Evolutionary conservation across 345 rosid species (phyloP).

Genomic region (Garcia nutans): DNA sequence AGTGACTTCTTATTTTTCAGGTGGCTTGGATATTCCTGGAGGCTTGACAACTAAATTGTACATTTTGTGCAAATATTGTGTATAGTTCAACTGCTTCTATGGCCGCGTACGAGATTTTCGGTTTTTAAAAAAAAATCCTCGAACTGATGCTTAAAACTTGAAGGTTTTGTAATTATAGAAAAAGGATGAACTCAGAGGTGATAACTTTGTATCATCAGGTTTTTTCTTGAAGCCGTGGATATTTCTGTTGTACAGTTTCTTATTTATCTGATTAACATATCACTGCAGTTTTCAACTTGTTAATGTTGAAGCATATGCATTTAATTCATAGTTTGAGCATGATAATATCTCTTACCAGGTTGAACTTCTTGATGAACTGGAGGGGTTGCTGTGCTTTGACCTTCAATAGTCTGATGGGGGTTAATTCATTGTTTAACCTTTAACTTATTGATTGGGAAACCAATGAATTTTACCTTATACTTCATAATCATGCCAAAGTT

Average conservation of each 20-base stretch:
- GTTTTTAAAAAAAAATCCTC: background rate
- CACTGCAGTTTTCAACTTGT: background rate
- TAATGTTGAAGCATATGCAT: background rate
- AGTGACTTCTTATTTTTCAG: background rate
- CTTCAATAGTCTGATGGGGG: background rate
- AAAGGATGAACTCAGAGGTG: background rate
- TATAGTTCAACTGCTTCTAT: background rate
- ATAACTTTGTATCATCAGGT: background rate
- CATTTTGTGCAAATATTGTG: background rate
- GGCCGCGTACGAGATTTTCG: background rate
- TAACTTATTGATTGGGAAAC: background rate
- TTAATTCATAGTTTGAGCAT: background rate
- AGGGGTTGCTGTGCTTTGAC: background rate
- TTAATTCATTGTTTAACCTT: background rate
- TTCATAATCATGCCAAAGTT: background rate
- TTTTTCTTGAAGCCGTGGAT: background rate
- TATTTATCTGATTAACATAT: background rate
- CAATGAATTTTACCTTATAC: background rate
- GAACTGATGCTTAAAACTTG: background rate
- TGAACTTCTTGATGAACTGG: background rate
- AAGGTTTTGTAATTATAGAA: background rate
- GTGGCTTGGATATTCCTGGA: background rate
- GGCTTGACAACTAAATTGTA: conserved; percentile 2
- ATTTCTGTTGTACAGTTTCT: conserved; percentile 5
- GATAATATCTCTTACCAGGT: background rate